Base-by-base conservation (phyloP, 495 filamentous ascomycete species). In the Penicillium samsonianum region DNA sequence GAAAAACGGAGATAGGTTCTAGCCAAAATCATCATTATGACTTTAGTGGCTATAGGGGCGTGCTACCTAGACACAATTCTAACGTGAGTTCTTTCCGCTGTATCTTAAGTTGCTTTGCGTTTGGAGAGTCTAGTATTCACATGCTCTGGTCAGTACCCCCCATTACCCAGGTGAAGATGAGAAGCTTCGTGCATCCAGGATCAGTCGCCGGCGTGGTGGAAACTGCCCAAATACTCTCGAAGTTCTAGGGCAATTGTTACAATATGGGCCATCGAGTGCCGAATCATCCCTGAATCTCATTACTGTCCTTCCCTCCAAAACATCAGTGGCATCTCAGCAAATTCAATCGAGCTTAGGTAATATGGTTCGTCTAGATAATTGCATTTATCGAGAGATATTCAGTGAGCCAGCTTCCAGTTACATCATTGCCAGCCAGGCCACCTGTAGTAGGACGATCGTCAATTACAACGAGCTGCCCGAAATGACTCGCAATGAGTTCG, bases 161-260 rank as follows among this genome's bases (percentile, higher is more conserved):
- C 66, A 83, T 63, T 91, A 84, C 63, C 88, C 88, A 17, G 69
- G 60, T 16, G 87, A 90, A 70, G 88, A 91, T 77, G 78, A 84
- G 44, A 91, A 90, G 72, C 77, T 88, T 28, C 85, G 88, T 51
- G 87, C 87, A 20, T 79, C 82, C 5, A 74, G 57, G 17, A 60
- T 87, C 45, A 69, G 75, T 43, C 79, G 78, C n/a, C 82, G 87
- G 23, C 81, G 87, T 3, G 88, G 88, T 33, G 87, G 87, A 14
- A 91, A 91, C 68, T 86, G 84, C 56, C 82, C 85, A 31, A 90
- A 91, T 59, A 83, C 82, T 4, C 78, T 89, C 43, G 82, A 89
- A 60, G 87, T 91, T 4, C 73, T 91, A 22, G 77, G 82, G 49
- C 86, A 90, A 65, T 72, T 90, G 10, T 65, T 82, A 20, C 55